These are phyloP conservation scores for Boletus edulis DNA, from an alignment of 768 basidiomycete species.

Conservation along the genomic window DNA sequence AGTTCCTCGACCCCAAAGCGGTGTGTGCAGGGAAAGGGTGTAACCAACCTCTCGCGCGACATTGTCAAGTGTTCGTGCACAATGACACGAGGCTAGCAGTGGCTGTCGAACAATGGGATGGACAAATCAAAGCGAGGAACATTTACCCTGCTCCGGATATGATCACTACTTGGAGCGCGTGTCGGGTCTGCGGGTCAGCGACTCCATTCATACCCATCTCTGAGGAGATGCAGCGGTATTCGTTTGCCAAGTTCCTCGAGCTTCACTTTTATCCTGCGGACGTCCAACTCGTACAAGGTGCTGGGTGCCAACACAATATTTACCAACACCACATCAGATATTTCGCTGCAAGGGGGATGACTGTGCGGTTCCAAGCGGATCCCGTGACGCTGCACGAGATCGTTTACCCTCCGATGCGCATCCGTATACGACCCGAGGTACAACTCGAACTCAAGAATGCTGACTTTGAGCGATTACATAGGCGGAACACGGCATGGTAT, in stretches of 20 bases:
- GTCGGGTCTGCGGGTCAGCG: slow-evolving; percentile 71
- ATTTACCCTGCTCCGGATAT: slow-evolving; percentile 64
- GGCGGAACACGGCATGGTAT: slow-evolving; percentile 74
- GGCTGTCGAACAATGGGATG: slow-evolving; percentile 87
- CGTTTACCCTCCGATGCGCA: slow-evolving; percentile 83
- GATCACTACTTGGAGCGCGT: slow-evolving; percentile 91
- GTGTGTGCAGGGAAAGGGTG: slow-evolving; percentile 85
- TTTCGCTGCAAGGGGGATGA: slow-evolving; percentile 81
- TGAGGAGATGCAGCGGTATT: slow-evolving; percentile 90
- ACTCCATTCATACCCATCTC: slow-evolving; percentile 89
- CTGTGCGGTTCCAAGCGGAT: slow-evolving; percentile 86
- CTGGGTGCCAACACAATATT: slow-evolving; percentile 92
- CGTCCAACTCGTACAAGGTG: slow-evolving; percentile 79
- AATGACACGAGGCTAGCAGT: slow-evolving; percentile 80
- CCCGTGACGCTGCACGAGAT: slow-evolving; percentile 81
- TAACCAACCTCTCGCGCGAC: slow-evolving; percentile 73
- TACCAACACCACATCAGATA: slow-evolving; percentile 91
- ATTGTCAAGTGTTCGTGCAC: slow-evolving; percentile 91
- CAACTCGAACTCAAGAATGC: slow-evolving; percentile 88
- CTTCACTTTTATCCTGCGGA: slow-evolving; percentile 93
- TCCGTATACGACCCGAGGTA: slow-evolving; percentile 82
- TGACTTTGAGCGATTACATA: slow-evolving; percentile 79
- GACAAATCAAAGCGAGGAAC: slow-evolving; percentile 61
- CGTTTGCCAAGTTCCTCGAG: slow-evolving; percentile 95
- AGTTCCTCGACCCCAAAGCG: slow-evolving; percentile 71